These are phyloP conservation scores for Amanita thiersii DNA, from an alignment of 768 basidiomycete species.

Conservation along the genomic window DNA sequence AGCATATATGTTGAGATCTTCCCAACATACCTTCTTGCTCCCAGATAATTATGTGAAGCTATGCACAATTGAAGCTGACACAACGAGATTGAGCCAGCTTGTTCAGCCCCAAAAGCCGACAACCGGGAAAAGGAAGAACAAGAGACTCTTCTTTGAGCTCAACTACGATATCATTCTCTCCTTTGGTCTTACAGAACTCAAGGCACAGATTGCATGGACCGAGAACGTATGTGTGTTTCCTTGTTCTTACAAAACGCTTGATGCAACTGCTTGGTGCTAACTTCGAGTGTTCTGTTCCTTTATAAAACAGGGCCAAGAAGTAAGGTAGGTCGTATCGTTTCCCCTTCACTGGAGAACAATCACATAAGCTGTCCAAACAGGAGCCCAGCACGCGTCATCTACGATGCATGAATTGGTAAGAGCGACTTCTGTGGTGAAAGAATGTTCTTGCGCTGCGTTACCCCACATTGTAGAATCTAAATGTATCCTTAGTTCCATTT, in stretches of 20 bases:
- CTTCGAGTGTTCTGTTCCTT: not conserved
- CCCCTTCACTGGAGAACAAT: not conserved
- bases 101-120: not conserved
- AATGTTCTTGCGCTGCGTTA: not conserved
- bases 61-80: slow-evolving; percentile 12
- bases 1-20: slow-evolving; percentile 16
- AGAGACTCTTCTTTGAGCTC: slow-evolving; percentile 10
- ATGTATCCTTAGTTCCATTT: too few relatives aligned
- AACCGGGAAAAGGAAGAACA: slow-evolving; percentile 5
- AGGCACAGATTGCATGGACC: slow-evolving; percentile 15
- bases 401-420: slow-evolving; percentile 1
- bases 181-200: slow-evolving; percentile 17
- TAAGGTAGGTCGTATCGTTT: slow-evolving; percentile 4
- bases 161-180: slow-evolving; percentile 14
- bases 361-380: not conserved
- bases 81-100: slow-evolving; percentile 2
- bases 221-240: slow-evolving; percentile 12
- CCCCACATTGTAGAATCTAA: too few relatives aligned
- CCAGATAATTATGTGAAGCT: slow-evolving; percentile 11
- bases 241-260: not conserved
- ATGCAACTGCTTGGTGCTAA: not conserved
- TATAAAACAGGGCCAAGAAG: slow-evolving; percentile 5
- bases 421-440: not conserved
- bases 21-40: slow-evolving; percentile 10
- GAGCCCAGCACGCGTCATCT: slow-evolving; percentile 5